Base-by-base conservation (phyloP, 2,329 filamentous ascomycete species). In the Aaosphaeria pasadenensis region DNA sequence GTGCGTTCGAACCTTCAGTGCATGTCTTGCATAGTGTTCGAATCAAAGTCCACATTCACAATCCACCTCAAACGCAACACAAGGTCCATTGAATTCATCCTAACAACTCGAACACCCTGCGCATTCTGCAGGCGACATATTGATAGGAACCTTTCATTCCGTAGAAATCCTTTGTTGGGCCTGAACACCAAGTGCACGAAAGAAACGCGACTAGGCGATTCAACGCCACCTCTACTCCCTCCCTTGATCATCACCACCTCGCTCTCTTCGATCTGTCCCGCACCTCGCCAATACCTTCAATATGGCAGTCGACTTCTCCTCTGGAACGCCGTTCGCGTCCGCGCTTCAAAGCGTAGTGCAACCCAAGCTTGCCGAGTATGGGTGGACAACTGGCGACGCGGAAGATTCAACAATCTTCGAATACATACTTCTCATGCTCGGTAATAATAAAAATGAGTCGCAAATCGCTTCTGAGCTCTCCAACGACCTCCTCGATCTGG, bases 361-460 rank as follows among this genome's bases (percentile, higher is more conserved):
- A 72, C 87, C 89, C 31, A 97, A 97, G 76, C 79, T 99, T 49
- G 83, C 90, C 50, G 92, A 99, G 73, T 86, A 91, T 57, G 92
- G 91, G 62, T 97, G 94, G 92, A 91, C 85, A 53, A 85, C 87
- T 30, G 87, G 87, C 58, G 87, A 86, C 58, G 87, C 89, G 59
- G 83, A 84, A 63, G 90, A 92, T 70, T 86, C 86, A 28, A 89
- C 90, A 35, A 82, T 99, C 50, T 87, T 91, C 50, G 94, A 99
- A 74, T 99, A 97, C 74, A 94, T 99, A 58, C 87, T 97, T 50
- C 83, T 97, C 54, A 96, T 97, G 92, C 82, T 99, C 31, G 89
- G 89, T 53, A 97, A 96, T 73, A 90, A 91, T 62, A 96, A 96
- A 72, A 91, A 88, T 4, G 87, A 95, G 68, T 85, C 91, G 44